Base-by-base conservation (phyloP, 2,329 filamentous ascomycete species). In the Anthostomella pinea region DNA sequence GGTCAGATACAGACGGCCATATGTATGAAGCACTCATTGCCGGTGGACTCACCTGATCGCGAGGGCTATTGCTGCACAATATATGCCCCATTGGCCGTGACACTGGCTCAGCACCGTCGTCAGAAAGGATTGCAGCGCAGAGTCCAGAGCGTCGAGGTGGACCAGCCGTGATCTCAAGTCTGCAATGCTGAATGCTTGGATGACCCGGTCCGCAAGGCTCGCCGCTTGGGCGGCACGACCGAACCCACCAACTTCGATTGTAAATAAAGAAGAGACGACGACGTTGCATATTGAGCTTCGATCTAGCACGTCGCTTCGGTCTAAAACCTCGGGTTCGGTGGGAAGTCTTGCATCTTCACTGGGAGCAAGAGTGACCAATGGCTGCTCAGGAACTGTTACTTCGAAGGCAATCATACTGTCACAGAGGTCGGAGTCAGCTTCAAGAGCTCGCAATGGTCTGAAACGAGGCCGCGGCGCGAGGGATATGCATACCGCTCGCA, bases 401-500 rank as follows among this genome's bases (percentile, higher is more conserved):
- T 54, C 50, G 22, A 37, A 48, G 24, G 43, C 20, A 3, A 50
- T 35, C 3, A 30, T 41, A n/a, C 38, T 48, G 35, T 29, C 13
- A n/a, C 7, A n/a, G n/a, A n/a, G n/a, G n/a, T n/a, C n/a, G n/a
- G n/a, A n/a, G n/a, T n/a, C 2, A 32, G 21, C 21, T 7, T 22
- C 7, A 22, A 22, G 21, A 22, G 7, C 7, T 22, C 11, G 20
- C 10, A 13, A 25, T 11, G 6, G 20, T 32, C 19, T 17, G 3
- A 29, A 24, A 30, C 20, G 13, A 22, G 13, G 16, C n/a, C 8
- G 13, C 8, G 13, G 28, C 6, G 24, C 18, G 9, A 14, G 17
- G 21, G 17, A 26, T 2, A 7, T 17, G n/a, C n/a, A n/a, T 47
- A 59, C 56, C 56, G 40, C 36, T 60, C 58, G 25, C 40, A 54